Conservation (phyloP, 1,139 yeast species). For the Yamadazyma siamensis region DNA sequence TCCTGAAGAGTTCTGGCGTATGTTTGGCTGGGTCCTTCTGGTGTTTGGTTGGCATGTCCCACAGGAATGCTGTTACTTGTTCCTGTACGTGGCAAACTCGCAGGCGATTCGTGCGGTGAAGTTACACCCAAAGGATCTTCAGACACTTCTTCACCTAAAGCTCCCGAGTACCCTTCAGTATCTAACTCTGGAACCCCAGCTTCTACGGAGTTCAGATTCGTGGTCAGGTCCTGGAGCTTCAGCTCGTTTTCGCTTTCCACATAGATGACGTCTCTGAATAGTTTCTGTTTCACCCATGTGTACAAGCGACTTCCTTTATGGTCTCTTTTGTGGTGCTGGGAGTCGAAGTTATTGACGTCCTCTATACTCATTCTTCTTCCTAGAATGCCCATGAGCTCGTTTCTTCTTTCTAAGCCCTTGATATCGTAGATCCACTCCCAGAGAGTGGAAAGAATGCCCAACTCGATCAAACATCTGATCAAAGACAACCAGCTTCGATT, state of each 20-base stretch:
- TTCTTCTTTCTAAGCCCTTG: constrained; percentile 36
- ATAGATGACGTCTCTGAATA: constrained; percentile 2
- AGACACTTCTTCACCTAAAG: too few species aligned
- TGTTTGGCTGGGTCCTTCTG: background rate
- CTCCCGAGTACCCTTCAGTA: too few species aligned
- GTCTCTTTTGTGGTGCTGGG: constrained; percentile 7
- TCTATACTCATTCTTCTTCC: constrained; percentile 45
- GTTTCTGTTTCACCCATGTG: background rate
- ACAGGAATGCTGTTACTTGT: background rate
- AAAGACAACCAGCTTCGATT: constrained; percentile 38
- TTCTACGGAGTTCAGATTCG: too few species aligned
- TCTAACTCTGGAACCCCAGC: too few species aligned
- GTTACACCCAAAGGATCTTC: too few species aligned
- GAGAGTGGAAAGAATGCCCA: constrained; percentile 36
- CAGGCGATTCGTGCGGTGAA: too few species aligned
- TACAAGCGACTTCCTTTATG: constrained; percentile 1
- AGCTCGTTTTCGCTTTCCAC: constrained; percentile 9
- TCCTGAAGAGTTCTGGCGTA: too few species aligned
- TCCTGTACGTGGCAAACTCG: too few species aligned
- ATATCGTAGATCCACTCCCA: constrained; percentile 56
- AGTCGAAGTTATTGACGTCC: constrained; percentile 25
- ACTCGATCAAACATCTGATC: constrained; percentile 34
- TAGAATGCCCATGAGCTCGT: constrained; percentile 45
- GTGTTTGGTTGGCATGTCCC: too few species aligned
- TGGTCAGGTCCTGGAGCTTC: background rate